These are phyloP conservation scores for Amanita rimosa DNA, from an alignment of 768 basidiomycete genomes.

Conservation along the genomic window DNA sequence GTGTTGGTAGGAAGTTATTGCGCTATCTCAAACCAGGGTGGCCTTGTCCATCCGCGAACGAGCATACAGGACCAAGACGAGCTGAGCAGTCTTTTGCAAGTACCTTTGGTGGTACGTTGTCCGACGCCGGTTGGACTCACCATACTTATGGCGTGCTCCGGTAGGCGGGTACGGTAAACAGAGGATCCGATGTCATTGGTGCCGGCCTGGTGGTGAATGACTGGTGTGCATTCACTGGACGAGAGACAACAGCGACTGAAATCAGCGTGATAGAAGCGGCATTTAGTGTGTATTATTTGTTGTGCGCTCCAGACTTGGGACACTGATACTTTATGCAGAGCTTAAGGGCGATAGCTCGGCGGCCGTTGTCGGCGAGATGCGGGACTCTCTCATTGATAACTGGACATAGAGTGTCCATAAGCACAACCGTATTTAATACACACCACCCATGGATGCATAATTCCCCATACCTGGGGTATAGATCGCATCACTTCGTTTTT, in stretches of 20 bases:
- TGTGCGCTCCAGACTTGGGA: background rate
- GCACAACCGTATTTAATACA: too few species aligned
- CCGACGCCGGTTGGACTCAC: background rate
- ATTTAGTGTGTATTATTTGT: slow-evolving; percentile 61
- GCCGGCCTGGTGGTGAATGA: slow-evolving; percentile 98
- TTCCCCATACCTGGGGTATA: background rate
- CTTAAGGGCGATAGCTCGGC: slow-evolving; percentile 76
- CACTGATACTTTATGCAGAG: slow-evolving; percentile 30
- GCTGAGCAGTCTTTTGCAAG: slow-evolving; percentile 83
- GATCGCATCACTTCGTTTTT: background rate
- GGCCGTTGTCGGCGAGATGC: slow-evolving; percentile 86
- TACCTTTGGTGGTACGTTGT: slow-evolving; percentile 81
- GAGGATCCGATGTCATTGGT: slow-evolving; percentile 96
- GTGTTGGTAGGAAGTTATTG: slow-evolving; percentile 96
- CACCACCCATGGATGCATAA: background rate
- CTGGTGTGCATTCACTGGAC: slow-evolving; percentile 98
- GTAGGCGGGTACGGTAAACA: slow-evolving; percentile 95
- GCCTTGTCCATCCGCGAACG: slow-evolving; percentile 95
- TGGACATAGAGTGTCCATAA: slow-evolving; percentile 48
- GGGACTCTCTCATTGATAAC: slow-evolving; percentile 84
- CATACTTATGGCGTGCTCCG: background rate
- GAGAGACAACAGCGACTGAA: slow-evolving; percentile 99
- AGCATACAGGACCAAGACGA: slow-evolving; percentile 97
- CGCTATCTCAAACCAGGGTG: slow-evolving; percentile 92
- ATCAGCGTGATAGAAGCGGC: slow-evolving; percentile 96